Evolutionary conservation across 345 rosid species (phyloP), one percentile per base, ranked within the genome.

Genomic region (Sisymbrium irio): DNA sequence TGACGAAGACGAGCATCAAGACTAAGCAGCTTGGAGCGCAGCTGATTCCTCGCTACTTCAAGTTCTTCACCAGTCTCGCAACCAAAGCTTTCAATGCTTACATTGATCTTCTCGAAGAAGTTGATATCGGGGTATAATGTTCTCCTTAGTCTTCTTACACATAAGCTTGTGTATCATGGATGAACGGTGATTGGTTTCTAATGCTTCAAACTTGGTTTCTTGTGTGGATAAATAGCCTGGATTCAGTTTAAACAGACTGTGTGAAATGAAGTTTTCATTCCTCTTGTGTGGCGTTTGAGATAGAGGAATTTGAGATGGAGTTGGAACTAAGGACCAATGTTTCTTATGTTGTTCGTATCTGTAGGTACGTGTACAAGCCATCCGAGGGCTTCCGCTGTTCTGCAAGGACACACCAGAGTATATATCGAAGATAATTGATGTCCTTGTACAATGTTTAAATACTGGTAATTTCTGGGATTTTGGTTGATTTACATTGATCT

Each of bases 21-120:
- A 84, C 95, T 7, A 94, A 89, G 79, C 96, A 91, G 49, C 83
- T 93, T 80, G 96, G 96, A 1, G 96, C 96, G 6, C 97, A 91
- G 88, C 83, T 93, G 20, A 89, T 93, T 72, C 98, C 97, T 1
- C 85, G 98, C 67, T 91, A 89, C 83, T 89, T 89, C 81, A 88
- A 89, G 85, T 93, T 83, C 87, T 93, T 93, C 78, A 90, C 96
- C 12, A 66, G 75, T 78, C 88, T 91, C 4, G 77, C 88, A 22
- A 73, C 58, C n/a, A 79, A 79, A 15, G 96, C 97, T 2, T 79
- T 91, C 2, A 74, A 93, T 56, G 82, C 89, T 1, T 92, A 81
- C 76, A 59, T 91, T 44, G 97, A 93, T 82, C 83, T 86, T 81
- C 69, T 93, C 35, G 98, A 93, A 61, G 92, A 85, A 74, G 97